Conservation (phyloP, 495 filamentous ascomycete species). For the Durotheca rogersii region DNA sequence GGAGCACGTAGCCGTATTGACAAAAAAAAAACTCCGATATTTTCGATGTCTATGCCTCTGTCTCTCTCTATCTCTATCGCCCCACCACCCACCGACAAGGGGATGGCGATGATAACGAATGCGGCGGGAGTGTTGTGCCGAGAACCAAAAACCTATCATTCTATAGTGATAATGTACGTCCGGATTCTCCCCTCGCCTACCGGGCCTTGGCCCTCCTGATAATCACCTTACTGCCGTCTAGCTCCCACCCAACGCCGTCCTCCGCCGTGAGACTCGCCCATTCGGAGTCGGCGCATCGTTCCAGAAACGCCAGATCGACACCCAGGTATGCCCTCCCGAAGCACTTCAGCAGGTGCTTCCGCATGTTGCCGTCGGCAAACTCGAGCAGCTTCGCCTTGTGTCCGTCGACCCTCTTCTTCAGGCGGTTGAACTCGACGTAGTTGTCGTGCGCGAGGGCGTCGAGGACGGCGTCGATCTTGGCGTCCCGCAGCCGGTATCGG, state of each 20-base stretch:
- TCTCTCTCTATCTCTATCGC: no score
- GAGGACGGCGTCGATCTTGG: slow-evolving; percentile 65
- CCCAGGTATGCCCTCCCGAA: slow-evolving; percentile 79
- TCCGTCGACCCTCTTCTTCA: slow-evolving; percentile 70
- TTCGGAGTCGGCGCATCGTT: slow-evolving; percentile 55
- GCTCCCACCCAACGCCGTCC: slow-evolving; percentile 78
- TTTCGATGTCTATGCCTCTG: no score
- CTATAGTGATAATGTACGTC: slow-evolving; percentile 30
- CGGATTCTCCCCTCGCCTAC: slow-evolving; percentile 17
- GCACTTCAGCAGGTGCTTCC: slow-evolving; percentile 74
- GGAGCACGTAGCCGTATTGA: no score
- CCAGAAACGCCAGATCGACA: slow-evolving; percentile 64
- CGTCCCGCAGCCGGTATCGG: slow-evolving; percentile 57
- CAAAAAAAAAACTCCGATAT: no score
- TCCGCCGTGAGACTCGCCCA: slow-evolving; percentile 69
- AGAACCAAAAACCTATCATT: neutral
- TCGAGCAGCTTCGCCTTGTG: slow-evolving; percentile 76
- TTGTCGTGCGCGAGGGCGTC: slow-evolving; percentile 74
- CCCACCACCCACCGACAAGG: no score
- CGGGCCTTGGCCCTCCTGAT: slow-evolving; percentile 58
- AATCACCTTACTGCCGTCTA: slow-evolving; percentile 65
- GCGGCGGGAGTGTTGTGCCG: neutral
- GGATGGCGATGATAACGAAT: neutral
- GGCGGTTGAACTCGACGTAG: slow-evolving; percentile 74
- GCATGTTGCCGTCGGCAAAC: slow-evolving; percentile 69